Evolutionary conservation across 768 basidiomycete genomes (phyloP).

Genomic region (Ramaria sp.): DNA sequence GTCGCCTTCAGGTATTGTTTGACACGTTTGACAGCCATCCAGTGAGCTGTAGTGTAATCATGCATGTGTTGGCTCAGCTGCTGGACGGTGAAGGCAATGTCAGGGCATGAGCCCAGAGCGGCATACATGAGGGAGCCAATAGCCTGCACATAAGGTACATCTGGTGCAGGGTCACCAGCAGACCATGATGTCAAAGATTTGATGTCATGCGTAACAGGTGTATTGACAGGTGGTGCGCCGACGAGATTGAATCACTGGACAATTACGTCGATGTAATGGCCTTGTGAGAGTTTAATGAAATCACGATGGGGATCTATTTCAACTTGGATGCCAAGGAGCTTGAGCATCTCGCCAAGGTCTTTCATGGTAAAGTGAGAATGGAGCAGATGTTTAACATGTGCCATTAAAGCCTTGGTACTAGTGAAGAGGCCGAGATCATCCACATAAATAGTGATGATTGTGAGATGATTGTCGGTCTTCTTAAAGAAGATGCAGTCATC

Average conservation of each 20-base stretch:
- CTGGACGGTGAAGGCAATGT: constrained; percentile 21
- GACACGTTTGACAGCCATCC: constrained; percentile 17
- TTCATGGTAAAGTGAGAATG: constrained; percentile 21
- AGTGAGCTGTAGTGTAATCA: constrained; percentile 16
- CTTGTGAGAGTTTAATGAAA: constrained; percentile 7
- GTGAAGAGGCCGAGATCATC: constrained; percentile 19
- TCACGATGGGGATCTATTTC: constrained; percentile 10
- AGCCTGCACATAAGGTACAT: constrained; percentile 16
- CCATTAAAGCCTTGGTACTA: not conserved
- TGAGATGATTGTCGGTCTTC: not conserved
- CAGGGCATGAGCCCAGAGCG: constrained; percentile 22
- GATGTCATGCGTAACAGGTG: constrained; percentile 8
- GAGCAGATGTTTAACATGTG: constrained; percentile 8
- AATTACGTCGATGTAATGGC: constrained; percentile 7
- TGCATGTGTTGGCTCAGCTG: constrained; percentile 16
- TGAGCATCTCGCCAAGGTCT: constrained; percentile 23
- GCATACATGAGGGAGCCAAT: constrained; percentile 23
- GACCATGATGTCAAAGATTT: not conserved
- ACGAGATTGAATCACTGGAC: constrained; percentile 7
- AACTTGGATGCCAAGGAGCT: constrained; percentile 29
- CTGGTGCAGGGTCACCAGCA: not conserved
- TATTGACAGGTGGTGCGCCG: constrained; percentile 2
- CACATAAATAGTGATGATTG: constrained; percentile 21
- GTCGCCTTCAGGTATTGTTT: constrained; percentile 21
- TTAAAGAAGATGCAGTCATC: constrained; percentile 18